These are phyloP conservation scores for Malassezia cuniculi DNA, from an alignment of 1,284 basidiomycete species.

Conservation along the genomic window DNA sequence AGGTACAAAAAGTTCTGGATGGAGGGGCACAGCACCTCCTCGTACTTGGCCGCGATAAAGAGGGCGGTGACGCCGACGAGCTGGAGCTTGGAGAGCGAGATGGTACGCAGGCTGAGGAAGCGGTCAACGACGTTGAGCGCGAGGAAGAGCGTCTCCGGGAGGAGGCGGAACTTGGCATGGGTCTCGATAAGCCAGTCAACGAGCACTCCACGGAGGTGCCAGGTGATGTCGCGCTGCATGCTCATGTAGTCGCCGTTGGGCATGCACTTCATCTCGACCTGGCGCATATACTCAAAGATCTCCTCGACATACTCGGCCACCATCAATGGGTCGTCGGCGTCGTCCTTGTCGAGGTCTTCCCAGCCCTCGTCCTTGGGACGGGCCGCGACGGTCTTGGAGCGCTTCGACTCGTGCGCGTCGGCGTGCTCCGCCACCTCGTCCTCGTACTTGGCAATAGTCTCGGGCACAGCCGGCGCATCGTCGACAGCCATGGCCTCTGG, in stretches of 20 bases:
- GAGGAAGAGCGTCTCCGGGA: constrained; percentile 91
- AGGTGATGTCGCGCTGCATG: constrained; percentile 38
- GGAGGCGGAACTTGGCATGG: constrained; percentile 78
- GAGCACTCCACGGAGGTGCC: constrained; percentile 60
- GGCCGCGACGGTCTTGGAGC: constrained; percentile 11
- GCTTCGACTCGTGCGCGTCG: constrained; percentile 24
- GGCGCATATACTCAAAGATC: constrained; percentile 81
- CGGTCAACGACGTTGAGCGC: constrained; percentile 91
- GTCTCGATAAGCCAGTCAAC: constrained; percentile 96
- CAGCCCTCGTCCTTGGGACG: constrained; percentile 50
- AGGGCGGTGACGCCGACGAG: constrained; percentile 87
- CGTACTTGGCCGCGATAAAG: constrained; percentile 87
- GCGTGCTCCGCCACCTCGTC: constrained; percentile 4
- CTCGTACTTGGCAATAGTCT: constrained; percentile 11
- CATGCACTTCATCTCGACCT: constrained; percentile 51
- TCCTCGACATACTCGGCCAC: constrained; percentile 90
- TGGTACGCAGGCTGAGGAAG: constrained; percentile 76
- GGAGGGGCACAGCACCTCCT: constrained; percentile 85
- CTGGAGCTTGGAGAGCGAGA: constrained; percentile 84
- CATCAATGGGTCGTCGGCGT: constrained; percentile 89
- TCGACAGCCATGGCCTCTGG: constrained; percentile 14
- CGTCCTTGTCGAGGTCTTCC: constrained; percentile 85
- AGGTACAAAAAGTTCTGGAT: constrained; percentile 64
- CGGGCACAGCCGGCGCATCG: constrained; percentile 19
- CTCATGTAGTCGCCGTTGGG: constrained; percentile 41